A percentile compares a stretch with the other conserved stretches of the same genome.
phyloP scores from a whole-genome alignment of 805 yeast genomes.

The Saturnispora diversa region DNA sequence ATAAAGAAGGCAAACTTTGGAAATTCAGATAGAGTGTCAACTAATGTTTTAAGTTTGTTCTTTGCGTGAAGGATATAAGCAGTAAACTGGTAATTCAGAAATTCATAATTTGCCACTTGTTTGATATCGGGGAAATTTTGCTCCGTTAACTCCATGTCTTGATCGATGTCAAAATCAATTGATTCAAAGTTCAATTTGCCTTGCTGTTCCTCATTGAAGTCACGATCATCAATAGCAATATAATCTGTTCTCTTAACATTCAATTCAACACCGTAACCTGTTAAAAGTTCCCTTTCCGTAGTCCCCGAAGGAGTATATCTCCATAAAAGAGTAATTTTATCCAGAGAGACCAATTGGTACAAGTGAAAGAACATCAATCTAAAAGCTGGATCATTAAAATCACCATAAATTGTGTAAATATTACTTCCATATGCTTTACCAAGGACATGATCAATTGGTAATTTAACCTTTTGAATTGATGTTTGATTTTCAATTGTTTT shows the following conservation, averaged over 20 bases:
- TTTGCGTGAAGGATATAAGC: conserved; percentile 31
- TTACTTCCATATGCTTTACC: conserved; percentile 37
- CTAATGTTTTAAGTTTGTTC: conserved; percentile 33
- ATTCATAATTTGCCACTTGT: conserved; percentile 27
- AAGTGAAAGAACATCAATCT: conserved; percentile 50
- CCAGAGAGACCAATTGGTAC: conserved; percentile 47
- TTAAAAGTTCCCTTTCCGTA: conserved; percentile 26
- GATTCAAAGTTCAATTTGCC: background rate
- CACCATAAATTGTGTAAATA: conserved; percentile 56
- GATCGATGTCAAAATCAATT: background rate
- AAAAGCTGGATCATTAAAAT: conserved; percentile 43
- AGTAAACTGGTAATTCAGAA: conserved; percentile 37
- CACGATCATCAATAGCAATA: conserved; percentile 56
- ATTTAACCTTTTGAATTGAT: conserved; percentile 15
- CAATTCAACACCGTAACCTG: conserved; percentile 63
- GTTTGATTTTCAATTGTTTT: conserved; percentile 40
- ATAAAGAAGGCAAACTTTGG: conserved; percentile 45
- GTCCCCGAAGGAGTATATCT: conserved; percentile 46
- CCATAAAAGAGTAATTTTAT: conserved; percentile 68
- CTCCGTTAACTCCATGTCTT: background rate
- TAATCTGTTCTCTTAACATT: conserved; percentile 61
- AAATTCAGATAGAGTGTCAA: conserved; percentile 39
- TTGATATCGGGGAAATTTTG: conserved; percentile 26
- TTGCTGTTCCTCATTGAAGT: conserved; percentile 14
- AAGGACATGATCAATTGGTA: conserved; percentile 56